A percentile compares a stretch with the other conserved stretches of the same genome.
Conservation (phyloP, 2,329 filamentous ascomycete genomes). For the Ophiocordyceps camponoti-rufipedis region DNA sequence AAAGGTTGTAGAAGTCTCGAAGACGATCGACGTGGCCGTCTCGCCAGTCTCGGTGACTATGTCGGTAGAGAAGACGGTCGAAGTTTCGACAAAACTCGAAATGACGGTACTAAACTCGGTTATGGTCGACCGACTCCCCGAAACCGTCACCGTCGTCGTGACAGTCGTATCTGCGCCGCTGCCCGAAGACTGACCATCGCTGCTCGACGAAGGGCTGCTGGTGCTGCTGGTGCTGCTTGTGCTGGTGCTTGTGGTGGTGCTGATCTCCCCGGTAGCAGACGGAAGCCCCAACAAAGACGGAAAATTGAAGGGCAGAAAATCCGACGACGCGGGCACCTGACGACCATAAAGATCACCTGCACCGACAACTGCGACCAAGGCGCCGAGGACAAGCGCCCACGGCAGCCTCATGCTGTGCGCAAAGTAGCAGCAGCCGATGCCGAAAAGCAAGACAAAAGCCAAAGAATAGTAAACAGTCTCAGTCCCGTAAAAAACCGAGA, state of each 20-base stretch:
- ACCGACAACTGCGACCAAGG: slow-evolving; percentile 4
- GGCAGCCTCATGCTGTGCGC: slow-evolving; percentile 6
- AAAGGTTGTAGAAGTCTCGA: slow-evolving; percentile 14
- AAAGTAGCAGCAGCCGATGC: background rate
- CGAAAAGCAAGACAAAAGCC: background rate
- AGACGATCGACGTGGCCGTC: slow-evolving; percentile 17
- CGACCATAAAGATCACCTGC: too few relatives aligned
- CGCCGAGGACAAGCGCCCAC: slow-evolving; percentile 7
- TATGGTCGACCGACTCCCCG: slow-evolving; percentile 8
- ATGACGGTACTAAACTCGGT: slow-evolving; percentile 13
- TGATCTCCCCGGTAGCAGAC: too few relatives aligned
- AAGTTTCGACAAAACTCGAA: slow-evolving; percentile 15
- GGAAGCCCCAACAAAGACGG: too few relatives aligned
- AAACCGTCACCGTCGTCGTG: slow-evolving; percentile 10
- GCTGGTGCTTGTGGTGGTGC: too few relatives aligned
- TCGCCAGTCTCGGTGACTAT: slow-evolving; percentile 17
- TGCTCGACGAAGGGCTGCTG: background rate
- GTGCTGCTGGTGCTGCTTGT: background rate
- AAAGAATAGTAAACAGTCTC: too few relatives aligned
- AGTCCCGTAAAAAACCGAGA: background rate
- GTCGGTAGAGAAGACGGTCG: slow-evolving; percentile 15
- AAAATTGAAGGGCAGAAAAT: too few relatives aligned
- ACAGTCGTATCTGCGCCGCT: slow-evolving; percentile 10
- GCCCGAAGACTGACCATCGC: background rate
- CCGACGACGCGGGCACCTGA: too few relatives aligned